These are phyloP conservation scores for Noccaea caerulescens DNA, from an alignment of 345 rosid species.

Conservation along the genomic window DNA sequence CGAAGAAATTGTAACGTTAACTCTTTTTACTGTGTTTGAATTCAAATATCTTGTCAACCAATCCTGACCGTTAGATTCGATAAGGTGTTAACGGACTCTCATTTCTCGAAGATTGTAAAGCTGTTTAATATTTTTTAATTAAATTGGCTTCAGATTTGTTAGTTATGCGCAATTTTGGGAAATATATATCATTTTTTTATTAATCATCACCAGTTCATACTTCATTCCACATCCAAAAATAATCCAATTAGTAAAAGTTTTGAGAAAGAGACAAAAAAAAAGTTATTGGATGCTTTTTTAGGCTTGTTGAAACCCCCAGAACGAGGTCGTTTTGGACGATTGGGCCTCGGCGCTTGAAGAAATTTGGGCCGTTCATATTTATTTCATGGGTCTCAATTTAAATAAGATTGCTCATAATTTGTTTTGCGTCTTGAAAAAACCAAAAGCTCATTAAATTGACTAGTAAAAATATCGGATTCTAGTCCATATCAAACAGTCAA, in stretches of 20 bases:
- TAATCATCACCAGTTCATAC: neutral
- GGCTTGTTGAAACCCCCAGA: too few species aligned
- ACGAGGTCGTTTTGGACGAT: too few species aligned
- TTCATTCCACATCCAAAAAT: neutral
- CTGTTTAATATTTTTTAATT: conserved; percentile 9
- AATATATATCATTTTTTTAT: neutral
- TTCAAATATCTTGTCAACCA: conserved; percentile 14
- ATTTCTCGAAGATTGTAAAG: conserved; percentile 30
- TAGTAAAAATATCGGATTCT: too few species aligned
- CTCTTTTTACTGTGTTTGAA: conserved; percentile 36
- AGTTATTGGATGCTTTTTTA: neutral
- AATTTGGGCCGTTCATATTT: too few species aligned
- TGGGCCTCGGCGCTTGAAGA: too few species aligned
- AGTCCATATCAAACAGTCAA: too few species aligned
- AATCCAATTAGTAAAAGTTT: neutral
- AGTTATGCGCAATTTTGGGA: conserved; percentile 4
- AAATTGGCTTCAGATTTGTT: conserved; percentile 2
- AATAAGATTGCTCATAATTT: too few species aligned
- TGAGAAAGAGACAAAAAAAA: neutral
- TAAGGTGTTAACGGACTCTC: conserved; percentile 26
- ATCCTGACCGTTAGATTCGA: conserved; percentile 38
- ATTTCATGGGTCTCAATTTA: too few species aligned
- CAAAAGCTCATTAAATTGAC: too few species aligned
- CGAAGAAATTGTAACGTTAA: conserved; percentile 39
- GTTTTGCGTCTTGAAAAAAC: too few species aligned